Percentiles rank a stretch among this genome's conserved stretches.
Evolutionary conservation across 176 grass and related monocot species (phyloP).

Genomic region (Cenchrus fungigraminus): DNA sequence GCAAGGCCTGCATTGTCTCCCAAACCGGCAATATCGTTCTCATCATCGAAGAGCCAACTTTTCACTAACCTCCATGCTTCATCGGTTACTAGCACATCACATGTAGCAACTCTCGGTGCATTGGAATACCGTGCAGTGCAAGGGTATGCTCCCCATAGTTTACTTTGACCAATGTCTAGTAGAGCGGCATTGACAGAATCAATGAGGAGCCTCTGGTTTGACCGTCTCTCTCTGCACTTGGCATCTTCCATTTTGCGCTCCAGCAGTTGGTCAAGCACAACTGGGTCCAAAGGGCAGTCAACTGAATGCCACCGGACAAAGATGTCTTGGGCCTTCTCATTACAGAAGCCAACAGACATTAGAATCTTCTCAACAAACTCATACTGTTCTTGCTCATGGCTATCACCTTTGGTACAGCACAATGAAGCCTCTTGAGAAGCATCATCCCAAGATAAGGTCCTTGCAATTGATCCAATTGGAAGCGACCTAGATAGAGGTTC

Average conservation of each 20-base stretch:
- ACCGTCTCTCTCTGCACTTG: constrained; percentile 76
- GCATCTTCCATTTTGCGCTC: constrained; percentile 64
- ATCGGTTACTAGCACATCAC: constrained; percentile 41
- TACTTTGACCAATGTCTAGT: constrained; percentile 65
- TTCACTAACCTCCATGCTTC: constrained; percentile 70
- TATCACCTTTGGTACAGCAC: constrained; percentile 34
- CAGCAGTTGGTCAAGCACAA: constrained; percentile 66
- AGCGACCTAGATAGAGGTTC: constrained; percentile 73
- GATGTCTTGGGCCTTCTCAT: constrained; percentile 43
- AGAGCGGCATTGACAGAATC: constrained; percentile 80
- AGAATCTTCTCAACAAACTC: constrained; percentile 73
- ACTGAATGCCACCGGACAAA: constrained; percentile 69
- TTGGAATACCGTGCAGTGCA: constrained; percentile 37
- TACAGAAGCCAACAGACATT: constrained; percentile 50
- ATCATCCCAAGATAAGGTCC: constrained; percentile 84
- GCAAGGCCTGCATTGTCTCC: constrained; percentile 40
- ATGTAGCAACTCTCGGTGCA: constrained; percentile 3
- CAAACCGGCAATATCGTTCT: constrained; percentile 18
- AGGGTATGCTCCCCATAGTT: constrained; percentile 56
- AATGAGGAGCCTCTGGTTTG: constrained; percentile 78
- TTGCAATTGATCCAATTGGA: constrained; percentile 75
- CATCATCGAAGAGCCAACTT: constrained; percentile 62
- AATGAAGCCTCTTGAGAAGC: constrained; percentile 44
- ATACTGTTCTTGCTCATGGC: constrained; percentile 56
- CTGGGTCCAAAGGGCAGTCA: constrained; percentile 65